Conservation (phyloP, 2,329 filamentous ascomycete species). For the Penicillium verrucosum region DNA sequence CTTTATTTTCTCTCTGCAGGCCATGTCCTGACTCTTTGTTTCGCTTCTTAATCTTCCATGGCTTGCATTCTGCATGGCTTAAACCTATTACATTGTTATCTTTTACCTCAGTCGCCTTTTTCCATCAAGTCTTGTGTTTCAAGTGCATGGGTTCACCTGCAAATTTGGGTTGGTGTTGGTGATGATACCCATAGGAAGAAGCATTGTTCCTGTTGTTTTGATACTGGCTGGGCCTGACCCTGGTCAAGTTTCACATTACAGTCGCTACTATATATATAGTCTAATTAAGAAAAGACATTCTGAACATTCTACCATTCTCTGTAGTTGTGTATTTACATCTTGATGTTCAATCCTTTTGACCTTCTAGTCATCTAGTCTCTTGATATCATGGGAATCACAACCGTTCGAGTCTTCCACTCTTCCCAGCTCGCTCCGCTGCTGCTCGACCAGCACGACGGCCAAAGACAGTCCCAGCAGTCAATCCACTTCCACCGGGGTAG, state of each 20-base stretch:
- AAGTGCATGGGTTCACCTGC: conserved; percentile 9
- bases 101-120: not conserved
- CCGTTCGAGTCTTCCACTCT: not conserved
- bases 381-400: not conserved
- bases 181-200: conserved; percentile 23
- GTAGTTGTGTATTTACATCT: not conserved
- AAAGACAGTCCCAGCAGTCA: conserved; percentile 60
- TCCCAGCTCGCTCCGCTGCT: conserved; percentile 15
- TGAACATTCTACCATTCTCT: not conserved
- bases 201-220: conserved; percentile 7
- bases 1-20: conserved; percentile 9
- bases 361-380: not conserved
- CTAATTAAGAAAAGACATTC: conserved; percentile 19
- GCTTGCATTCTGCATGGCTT: conserved; percentile 16
- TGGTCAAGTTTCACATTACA: conserved; percentile 9
- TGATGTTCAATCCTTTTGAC: not conserved
- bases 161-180: conserved; percentile 19
- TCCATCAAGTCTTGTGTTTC: conserved; percentile 17
- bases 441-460: conserved; percentile 42
- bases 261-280: conserved; percentile 25
- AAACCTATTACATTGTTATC: conserved; percentile 2
- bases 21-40: not conserved
- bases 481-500: conserved; percentile 61
- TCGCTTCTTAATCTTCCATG: conserved; percentile 13
- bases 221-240: conserved; percentile 1